Percentiles rank a stretch among this genome's conserved stretches.
Evolutionary conservation across 768 basidiomycete genomes (phyloP).

Genomic region (Lentinus tigrinus): DNA sequence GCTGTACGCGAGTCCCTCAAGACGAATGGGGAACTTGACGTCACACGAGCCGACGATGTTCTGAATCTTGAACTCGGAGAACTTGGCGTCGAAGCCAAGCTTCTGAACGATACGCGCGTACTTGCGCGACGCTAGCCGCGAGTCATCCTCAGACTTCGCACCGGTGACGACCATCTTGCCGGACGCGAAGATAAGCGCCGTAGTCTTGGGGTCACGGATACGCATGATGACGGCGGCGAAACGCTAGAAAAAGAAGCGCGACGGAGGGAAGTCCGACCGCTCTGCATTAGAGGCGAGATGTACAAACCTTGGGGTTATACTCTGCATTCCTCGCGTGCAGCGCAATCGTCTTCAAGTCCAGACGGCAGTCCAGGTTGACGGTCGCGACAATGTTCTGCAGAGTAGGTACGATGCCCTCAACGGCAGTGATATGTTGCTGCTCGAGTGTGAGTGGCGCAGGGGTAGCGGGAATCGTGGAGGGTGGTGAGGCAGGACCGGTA

Average conservation of each 20-base stretch:
- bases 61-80: constrained; percentile 99
- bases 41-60: constrained; percentile 99
- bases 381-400: constrained; percentile 99
- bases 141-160: constrained; percentile 98
- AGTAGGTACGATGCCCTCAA: constrained; percentile 98
- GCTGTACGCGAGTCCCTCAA: constrained; percentile 95
- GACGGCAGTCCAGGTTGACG: constrained; percentile 93
- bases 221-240: constrained; percentile 99
- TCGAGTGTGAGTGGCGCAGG: constrained; percentile 78
- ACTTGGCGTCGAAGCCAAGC: constrained; percentile 98
- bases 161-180: constrained; percentile 99
- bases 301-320: constrained; percentile 99
- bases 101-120: constrained; percentile 99
- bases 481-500: constrained; percentile 59
- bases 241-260: constrained; percentile 75
- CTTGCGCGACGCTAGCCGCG: constrained; percentile 93
- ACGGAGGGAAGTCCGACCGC: constrained; percentile 60
- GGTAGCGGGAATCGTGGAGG: constrained; percentile 58
- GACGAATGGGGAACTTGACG: constrained; percentile 96
- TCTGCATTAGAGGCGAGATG: constrained; percentile 38
- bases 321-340: constrained; percentile 97
- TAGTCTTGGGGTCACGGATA: constrained; percentile 99
- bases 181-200: constrained; percentile 97
- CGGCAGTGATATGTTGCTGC: constrained; percentile 93
- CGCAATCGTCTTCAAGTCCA: constrained; percentile 98